Evolutionary conservation across 257 asterid species (phyloP), one percentile per base, ranked within the genome.

Genomic region (Oldenlandia corymbosa): DNA sequence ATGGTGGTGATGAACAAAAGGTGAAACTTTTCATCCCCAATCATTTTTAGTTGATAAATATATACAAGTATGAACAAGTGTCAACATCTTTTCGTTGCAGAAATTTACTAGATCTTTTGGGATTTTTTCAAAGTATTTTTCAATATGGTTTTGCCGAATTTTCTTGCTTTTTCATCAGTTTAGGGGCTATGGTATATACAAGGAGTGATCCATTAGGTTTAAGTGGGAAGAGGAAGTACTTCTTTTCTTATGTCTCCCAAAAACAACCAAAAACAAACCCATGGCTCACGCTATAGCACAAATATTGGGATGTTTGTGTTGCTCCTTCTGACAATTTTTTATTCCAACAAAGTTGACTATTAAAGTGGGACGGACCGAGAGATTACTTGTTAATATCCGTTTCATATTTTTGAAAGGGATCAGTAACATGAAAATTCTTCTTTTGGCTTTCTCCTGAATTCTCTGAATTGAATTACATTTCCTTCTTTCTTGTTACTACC

Each of bases 1-100:
- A 53, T 53, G 36, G 20, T 4, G 37, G 20, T 23, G 46, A 18
- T 27, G 31, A 65, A 42, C 41, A 65, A 27, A 48, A 53, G 70
- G 70, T 65, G 20, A 26, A 32, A 27, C 1, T 14, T 42, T 39
- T 24, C 57, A 21, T 2, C 27, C 54, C 21, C 16, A 1, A 3
- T 18, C 50, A 16, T 18, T 45, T 26, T 54, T 26, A 7, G 58
- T 53, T 27, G 23, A 53, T 2, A 16, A 6, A 53, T 26, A 10
- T 53, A 10, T 41, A n/a, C n/a, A n/a, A n/a, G n/a, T n/a, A n/a
- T n/a, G n/a, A n/a, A n/a, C n/a, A n/a, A n/a, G n/a, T n/a, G n/a
- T n/a, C n/a, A n/a, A n/a, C n/a, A n/a, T n/a, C n/a, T n/a, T n/a
- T n/a, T n/a, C n/a, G n/a, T n/a, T n/a, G n/a, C n/a, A n/a, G n/a